phyloP scores from a whole-genome alignment of 306 rosid genomes.

The Notholithocarpus densiflorus region DNA sequence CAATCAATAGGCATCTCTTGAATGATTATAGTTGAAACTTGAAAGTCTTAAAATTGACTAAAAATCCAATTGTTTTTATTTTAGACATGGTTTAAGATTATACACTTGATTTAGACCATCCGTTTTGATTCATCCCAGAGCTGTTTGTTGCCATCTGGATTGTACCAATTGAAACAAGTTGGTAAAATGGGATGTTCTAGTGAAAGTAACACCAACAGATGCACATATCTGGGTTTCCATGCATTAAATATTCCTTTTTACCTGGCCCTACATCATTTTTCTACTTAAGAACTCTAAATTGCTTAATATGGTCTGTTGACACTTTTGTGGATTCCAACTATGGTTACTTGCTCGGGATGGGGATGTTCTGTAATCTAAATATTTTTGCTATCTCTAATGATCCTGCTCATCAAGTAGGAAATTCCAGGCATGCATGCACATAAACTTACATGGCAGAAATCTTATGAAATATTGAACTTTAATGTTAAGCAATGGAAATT shows the following conservation, averaged over 20 bases:
- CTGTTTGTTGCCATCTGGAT: background rate
- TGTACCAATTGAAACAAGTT: background rate
- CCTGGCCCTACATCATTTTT: background rate
- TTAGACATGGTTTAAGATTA: background rate
- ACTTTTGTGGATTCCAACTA: background rate
- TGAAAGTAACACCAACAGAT: conserved; percentile 3
- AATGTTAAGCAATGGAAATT: background rate
- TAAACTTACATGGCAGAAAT: no score
- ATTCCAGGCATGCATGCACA: background rate
- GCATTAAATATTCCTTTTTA: background rate
- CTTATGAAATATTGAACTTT: background rate
- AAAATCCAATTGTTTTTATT: background rate
- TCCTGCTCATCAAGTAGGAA: background rate
- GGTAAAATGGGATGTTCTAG: background rate
- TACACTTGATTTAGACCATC: background rate
- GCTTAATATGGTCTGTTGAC: background rate
- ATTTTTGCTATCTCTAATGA: background rate
- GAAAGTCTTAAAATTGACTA: conserved; percentile 3
- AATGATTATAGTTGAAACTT: background rate
- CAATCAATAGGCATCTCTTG: background rate
- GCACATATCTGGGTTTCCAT: background rate
- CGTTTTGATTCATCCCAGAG: background rate
- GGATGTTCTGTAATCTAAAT: background rate
- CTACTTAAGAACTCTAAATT: background rate
- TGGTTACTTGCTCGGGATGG: background rate